Evolutionary conservation across 805 yeast species (phyloP).

Genomic region (Tetrapisispora iriomotensis): DNA sequence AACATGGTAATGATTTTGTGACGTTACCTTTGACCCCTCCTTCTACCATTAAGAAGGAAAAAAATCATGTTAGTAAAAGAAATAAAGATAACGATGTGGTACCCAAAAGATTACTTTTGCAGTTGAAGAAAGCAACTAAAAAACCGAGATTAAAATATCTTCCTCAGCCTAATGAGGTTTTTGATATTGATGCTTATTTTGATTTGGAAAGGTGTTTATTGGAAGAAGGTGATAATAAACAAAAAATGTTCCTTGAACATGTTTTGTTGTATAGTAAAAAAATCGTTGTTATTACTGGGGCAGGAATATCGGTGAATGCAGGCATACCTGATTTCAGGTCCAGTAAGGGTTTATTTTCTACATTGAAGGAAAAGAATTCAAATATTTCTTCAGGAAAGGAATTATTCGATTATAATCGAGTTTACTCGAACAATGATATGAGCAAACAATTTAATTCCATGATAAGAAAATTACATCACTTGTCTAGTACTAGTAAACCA

Average conservation of each 20-base stretch:
- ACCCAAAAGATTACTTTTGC: constrained; percentile 18
- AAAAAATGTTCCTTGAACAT: constrained; percentile 42
- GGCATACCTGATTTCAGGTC: constrained; percentile 88
- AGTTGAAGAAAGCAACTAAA: constrained; percentile 8
- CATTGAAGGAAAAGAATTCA: constrained; percentile 31
- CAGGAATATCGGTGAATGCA: constrained; percentile 83
- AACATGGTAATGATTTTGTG: no score
- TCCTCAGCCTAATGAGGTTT: constrained; percentile 38
- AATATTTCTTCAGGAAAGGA: constrained; percentile 47
- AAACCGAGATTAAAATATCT: constrained; percentile 39
- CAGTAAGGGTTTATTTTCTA: constrained; percentile 63
- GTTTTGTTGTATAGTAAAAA: constrained; percentile 46
- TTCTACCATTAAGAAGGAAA: constrained; percentile 11
- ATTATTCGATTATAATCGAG: constrained; percentile 62
- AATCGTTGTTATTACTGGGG: constrained; percentile 68
- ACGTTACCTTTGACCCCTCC: constrained; percentile 14
- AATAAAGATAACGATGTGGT: background rate
- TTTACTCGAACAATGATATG: constrained; percentile 55
- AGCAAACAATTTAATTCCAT: constrained; percentile 62
- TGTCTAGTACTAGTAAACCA: constrained; percentile 50
- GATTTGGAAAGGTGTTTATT: no score
- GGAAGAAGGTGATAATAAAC: background rate
- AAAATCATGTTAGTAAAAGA: background rate
- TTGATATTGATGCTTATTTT: constrained; percentile 28
- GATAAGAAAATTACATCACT: constrained; percentile 50